These are phyloP conservation scores for Exobasidium rhododendri DNA, from an alignment of 1,284 basidiomycete species.

Conservation along the genomic window DNA sequence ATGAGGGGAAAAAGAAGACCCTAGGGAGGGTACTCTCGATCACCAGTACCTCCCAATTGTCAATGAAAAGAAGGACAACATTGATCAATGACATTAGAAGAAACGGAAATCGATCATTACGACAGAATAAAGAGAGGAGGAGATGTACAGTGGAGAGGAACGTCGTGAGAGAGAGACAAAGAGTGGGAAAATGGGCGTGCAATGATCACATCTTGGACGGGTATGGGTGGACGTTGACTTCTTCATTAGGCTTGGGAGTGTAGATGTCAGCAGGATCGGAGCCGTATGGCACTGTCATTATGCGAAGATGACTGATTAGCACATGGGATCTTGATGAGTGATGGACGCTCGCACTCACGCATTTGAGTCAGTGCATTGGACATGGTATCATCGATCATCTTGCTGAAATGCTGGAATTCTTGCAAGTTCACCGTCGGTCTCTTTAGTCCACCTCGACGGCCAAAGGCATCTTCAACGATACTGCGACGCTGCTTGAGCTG, in stretches of 20 bases:
- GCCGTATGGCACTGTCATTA: not conserved
- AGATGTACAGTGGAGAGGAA: too few species aligned
- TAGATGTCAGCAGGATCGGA: slow-evolving; percentile 5
- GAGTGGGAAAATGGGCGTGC: not conserved
- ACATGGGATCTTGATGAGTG: not conserved
- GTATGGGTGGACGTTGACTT: not conserved
- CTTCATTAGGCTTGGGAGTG: slow-evolving; percentile 1
- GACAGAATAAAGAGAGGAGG: too few species aligned
- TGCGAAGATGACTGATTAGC: not conserved
- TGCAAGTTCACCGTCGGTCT: slow-evolving; percentile 14
- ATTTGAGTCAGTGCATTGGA: slow-evolving; percentile 4
- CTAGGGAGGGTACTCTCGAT: too few species aligned
- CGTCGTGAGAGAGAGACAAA: not conserved
- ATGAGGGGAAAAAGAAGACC: too few species aligned
- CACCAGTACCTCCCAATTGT: too few species aligned
- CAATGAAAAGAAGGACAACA: too few species aligned
- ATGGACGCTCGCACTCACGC: slow-evolving; percentile 1
- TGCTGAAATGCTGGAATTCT: slow-evolving; percentile 9
- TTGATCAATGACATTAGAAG: too few species aligned
- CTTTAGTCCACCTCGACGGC: slow-evolving; percentile 13
- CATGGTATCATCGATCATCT: slow-evolving; percentile 3
- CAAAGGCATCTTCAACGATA: slow-evolving; percentile 6
- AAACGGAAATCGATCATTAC: too few species aligned
- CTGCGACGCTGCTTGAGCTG: not conserved
- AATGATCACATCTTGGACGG: slow-evolving; percentile 6